Evolutionary conservation across 306 rosid species (phyloP), one percentile per base, ranked within the genome.

Genomic region (Cucurbita argyrosperma): DNA sequence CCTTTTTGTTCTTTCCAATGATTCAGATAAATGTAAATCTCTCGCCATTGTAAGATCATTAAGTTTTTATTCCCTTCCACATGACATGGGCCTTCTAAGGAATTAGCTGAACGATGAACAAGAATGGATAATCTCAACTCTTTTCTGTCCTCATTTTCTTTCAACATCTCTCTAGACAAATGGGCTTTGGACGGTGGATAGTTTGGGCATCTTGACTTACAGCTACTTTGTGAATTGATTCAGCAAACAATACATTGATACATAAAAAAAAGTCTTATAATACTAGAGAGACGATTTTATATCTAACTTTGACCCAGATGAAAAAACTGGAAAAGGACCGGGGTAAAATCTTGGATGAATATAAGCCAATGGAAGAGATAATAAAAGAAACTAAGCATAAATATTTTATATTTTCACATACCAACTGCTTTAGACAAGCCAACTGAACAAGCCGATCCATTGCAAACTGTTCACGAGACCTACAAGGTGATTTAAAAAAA

Each of bases 341-440:
- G 10, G 51, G 4, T 1, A 64, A 8, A 64, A 8, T 10, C 16
- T 66, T 39, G 72, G 18, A 21, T 38, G 53, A 42, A 65, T 45
- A 66, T 39, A 40, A 18, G 9, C 16, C 16, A 39, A 18, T 42
- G 16, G 10, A 64, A 42, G 72, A 8, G 39, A 21, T 66, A 10
- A 66, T 8, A 45, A 45, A 66, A 43, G 54, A 18, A 50, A 30
- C 16, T 23, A 26, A 26, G 60, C 39, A 26, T 15, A 30, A 51
- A 51, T 49, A 35, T 49, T 49, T n/a, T 49, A 49, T 35, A 15
- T 70, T 35, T 35, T 37, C 42, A 40, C 50, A 74, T 87, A 93
- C 98, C 96, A 93, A 90, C 84, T 83, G 84, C 84, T 93, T 93
- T 80, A 82, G 84, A 77, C 85, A 93, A 69, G 96, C 83, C 81